Evolutionary conservation across 2,329 filamentous ascomycete species (phyloP), one percentile per base, ranked within the genome.

Genomic region (Microcera coccophila): DNA sequence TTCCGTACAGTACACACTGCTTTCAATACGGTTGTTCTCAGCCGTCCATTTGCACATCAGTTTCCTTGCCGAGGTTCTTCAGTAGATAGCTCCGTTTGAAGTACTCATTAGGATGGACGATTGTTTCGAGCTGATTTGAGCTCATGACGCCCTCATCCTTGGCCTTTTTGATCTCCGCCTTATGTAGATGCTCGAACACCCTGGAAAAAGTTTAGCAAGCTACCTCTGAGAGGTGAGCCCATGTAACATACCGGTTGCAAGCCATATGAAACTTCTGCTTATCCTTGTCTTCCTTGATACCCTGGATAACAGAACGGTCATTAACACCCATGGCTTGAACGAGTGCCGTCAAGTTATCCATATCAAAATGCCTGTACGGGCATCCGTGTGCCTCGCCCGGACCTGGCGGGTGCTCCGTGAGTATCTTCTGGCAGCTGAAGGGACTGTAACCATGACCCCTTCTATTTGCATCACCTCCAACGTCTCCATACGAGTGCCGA

Each of bases 21-120:
- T 26, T 12, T 7, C 12, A 26, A 7, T 26, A 26, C 12, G 7
- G 22, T 26, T 26, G 22, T 16, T 10, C 63, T 68, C 31, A 81
- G 51, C 62, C 71, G 45, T 75, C 74, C 76, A 83, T 82, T 17
- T 77, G 76, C 22, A 76, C 66, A 47, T 82, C 77, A 15, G 70
- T 67, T 46, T 69, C 69, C 17, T 68, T 81, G 38, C 67, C 82
- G 19, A 94, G 65, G 62, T 93, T 87, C 72, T 90, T 95, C 48
- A 98, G 70, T 55, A 94, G 60, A 65, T 89, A 97, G 63, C 90
- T 95, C 42, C 91, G 78, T 75, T 95, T 96, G 68, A 97, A 98
- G 68, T 96, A 98, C 52, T 91, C 90, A 64, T 98, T 98, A 10
- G 93, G 93, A 67, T 98, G 93, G 17, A 95, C 84, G 61, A 98